Evolutionary conservation across 2,329 filamentous ascomycete species (phyloP).

Genomic region (Plectosphaerella plurivora): DNA sequence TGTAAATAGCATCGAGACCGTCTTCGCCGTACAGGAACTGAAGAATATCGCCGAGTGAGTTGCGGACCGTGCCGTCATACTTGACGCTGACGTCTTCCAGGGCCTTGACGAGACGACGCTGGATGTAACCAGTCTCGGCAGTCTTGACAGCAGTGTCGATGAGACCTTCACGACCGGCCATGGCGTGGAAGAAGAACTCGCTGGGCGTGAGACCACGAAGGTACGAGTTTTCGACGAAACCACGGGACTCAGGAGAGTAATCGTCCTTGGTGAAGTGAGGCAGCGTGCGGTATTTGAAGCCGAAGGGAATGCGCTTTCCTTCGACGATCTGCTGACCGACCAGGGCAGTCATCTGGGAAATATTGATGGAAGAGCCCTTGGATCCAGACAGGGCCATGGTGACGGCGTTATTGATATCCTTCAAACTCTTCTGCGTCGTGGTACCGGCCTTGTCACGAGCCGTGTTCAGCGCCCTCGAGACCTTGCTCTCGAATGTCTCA

Average conservation of each 20-base stretch:
- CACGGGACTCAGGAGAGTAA: conserved; percentile 93
- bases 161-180: conserved; percentile 99
- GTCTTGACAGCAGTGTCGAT: conserved; percentile 99
- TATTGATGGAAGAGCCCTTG: conserved; percentile 98
- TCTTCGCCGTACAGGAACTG: conserved; percentile 98
- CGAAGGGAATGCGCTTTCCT: conserved; percentile 97
- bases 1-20: conserved; percentile 86
- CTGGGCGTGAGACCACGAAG: conserved; percentile 90
- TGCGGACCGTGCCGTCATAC: conserved; percentile 95
- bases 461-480: conserved; percentile 88
- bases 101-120: conserved; percentile 95
- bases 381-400: conserved; percentile 96
- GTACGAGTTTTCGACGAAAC: conserved; percentile 98
- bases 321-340: conserved; percentile 98
- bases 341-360: conserved; percentile 97
- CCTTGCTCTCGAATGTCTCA: conserved; percentile 96
- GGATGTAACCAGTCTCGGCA: conserved; percentile 97
- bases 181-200: conserved; percentile 99
- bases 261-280: conserved; percentile 99
- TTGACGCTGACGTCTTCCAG: conserved; percentile 96
- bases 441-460: conserved; percentile 96
- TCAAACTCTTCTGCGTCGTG: conserved; percentile 84
- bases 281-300: conserved; percentile 95
- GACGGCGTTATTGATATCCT: conserved; percentile 93
- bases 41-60: conserved; percentile 92